Evolutionary conservation across 805 yeast genomes (phyloP), one percentile per base, ranked within the genome.

Genomic region (Isabelozyma rhagii): DNA sequence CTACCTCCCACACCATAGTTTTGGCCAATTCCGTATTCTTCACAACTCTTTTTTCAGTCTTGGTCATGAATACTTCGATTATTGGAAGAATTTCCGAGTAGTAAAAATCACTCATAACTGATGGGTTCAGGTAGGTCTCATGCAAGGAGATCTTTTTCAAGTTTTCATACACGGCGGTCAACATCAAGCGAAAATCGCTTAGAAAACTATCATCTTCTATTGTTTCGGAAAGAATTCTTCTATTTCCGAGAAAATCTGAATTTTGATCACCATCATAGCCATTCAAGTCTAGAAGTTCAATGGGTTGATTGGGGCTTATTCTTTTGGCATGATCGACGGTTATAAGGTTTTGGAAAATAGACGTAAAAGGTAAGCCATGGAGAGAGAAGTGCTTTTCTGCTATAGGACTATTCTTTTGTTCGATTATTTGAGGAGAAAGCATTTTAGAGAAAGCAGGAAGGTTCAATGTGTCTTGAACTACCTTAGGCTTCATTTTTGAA

Each of bases 1-100:
- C 45, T 2, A 57, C 13, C 39, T 62, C 59, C 63, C 61, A 63
- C 4, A 54, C 14, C 6, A 53, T 45, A 4, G 43, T 29, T 39
- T 53, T 57, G 3, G 49, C 13, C 14, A 44, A 15, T 21, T 36
- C 49, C 3, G 51, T 31, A 25, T 40, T 43, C 7, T 41, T 25
- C 2, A 42, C 11, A n/a, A 18, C 25, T 34, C 51, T 50, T 3
- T 40, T 11, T 28, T 45, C n/a, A 31, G 38, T 34, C 5, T 41
- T 8, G 5, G 43, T 39, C 4, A 38, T 8, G n/a, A 40, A 46
- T 5, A 18, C 27, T 9, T 41, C 13, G 9, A 50, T 21, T 27
- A 39, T 18, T 18, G 54, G 51, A 21, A 36, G 27, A 18, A 47
- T 14, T 43, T 50, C 52, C 4, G 36, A 13, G n/a, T 31, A n/a